Percentiles rank a stretch among this genome's conserved stretches.
These are phyloP conservation scores for Themeda triandra DNA, from an alignment of 176 grass and related monocot species.

Conservation along the genomic window DNA sequence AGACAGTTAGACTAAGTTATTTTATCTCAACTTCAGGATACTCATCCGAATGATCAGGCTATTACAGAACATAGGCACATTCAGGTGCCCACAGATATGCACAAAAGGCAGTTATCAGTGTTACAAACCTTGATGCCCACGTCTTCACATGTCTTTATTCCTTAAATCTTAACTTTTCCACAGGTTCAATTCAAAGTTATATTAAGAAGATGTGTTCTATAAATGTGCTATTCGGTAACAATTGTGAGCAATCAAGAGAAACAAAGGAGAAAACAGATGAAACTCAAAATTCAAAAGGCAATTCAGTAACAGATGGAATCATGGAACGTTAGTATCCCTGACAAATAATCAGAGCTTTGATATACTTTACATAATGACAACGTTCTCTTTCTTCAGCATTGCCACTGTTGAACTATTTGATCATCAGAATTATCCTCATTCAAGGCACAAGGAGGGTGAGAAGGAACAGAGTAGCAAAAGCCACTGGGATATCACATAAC, in stretches of 20 bases:
- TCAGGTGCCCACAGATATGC: conserved; percentile 24
- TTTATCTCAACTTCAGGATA: neutral
- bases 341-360: conserved; percentile 17
- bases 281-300: too few species aligned
- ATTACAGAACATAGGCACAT: conserved; percentile 7
- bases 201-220: neutral
- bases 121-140: conserved; percentile 35
- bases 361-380: conserved; percentile 40
- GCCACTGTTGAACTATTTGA: conserved; percentile 20
- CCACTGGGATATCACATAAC: conserved; percentile 27
- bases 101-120: conserved; percentile 14
- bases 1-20: neutral
- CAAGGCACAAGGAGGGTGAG: neutral
- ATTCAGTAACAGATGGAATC: too few species aligned
- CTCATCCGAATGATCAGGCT: neutral
- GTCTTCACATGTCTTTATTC: conserved; percentile 29
- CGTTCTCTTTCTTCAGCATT: conserved; percentile 25
- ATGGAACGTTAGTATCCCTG: neutral
- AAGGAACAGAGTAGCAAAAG: conserved; percentile 3
- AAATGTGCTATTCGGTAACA: neutral
- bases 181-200: neutral
- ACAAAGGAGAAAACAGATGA: neutral
- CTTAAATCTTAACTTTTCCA: conserved; percentile 14
- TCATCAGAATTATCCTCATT: conserved; percentile 20
- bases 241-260: neutral